Percentiles rank a stretch among this genome's conserved stretches.
Evolutionary conservation across 768 basidiomycete species (phyloP).

Genomic region (Nevesoporus exiguus): DNA sequence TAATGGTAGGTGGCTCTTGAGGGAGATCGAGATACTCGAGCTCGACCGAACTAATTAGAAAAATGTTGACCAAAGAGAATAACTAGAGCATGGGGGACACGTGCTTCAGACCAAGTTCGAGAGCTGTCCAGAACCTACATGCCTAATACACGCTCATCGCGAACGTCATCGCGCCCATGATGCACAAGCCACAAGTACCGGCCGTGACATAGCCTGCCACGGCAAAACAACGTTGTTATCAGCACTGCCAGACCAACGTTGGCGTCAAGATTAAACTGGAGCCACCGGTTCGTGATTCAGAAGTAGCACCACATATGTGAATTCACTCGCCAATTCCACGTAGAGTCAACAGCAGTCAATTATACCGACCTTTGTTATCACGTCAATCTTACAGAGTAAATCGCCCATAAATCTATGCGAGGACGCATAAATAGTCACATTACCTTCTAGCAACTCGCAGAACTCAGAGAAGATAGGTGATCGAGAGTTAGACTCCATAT

Average conservation of each 20-base stretch:
- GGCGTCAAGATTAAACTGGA: slow-evolving; percentile 77
- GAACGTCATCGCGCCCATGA: no score
- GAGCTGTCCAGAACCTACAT: slow-evolving; percentile 47
- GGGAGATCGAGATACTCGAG: slow-evolving; percentile 90
- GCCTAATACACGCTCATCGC: slow-evolving; percentile 51
- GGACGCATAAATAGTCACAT: slow-evolving; percentile 92
- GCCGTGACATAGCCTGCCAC: slow-evolving; percentile 57
- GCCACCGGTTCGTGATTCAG: slow-evolving; percentile 90
- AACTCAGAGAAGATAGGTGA: slow-evolving; percentile 85
- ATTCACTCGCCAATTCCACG: neutral
- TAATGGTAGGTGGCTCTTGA: slow-evolving; percentile 76
- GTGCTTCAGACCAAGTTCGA: slow-evolving; percentile 75
- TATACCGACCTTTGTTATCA: slow-evolving; percentile 62
- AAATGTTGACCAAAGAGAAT: slow-evolving; percentile 5
- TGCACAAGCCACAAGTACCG: slow-evolving; percentile 68
- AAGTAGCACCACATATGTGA: slow-evolving; percentile 74
- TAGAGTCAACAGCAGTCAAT: neutral
- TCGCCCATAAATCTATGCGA: slow-evolving; percentile 71
- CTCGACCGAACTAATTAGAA: slow-evolving; percentile 69
- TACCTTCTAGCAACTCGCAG: slow-evolving; percentile 78
- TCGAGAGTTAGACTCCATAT: slow-evolving; percentile 88
- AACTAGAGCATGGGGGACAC: slow-evolving; percentile 23
- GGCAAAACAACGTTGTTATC: slow-evolving; percentile 71
- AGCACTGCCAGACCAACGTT: slow-evolving; percentile 74
- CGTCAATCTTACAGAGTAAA: slow-evolving; percentile 69